A percentile compares a stretch with the other conserved stretches of the same genome.
Evolutionary conservation across 208 protist species (phyloP).

Genomic region (Trichomonas tenax): DNA sequence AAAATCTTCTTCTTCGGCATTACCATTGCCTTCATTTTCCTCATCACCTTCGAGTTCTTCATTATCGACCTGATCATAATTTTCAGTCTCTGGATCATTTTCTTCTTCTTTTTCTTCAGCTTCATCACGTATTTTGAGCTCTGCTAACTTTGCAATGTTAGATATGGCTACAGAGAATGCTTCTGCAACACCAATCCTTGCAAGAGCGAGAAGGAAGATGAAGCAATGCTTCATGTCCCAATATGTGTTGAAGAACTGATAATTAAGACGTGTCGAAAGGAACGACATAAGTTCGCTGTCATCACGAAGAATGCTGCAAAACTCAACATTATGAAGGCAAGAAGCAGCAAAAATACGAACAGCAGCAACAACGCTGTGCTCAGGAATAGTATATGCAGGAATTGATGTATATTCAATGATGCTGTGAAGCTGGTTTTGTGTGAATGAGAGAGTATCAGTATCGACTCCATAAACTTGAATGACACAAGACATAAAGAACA

Average conservation of each 20-base stretch:
- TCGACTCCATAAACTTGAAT: background rate
- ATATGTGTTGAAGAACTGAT: background rate
- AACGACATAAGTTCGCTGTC: background rate
- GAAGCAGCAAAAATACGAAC: background rate
- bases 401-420: background rate
- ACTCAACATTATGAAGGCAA: background rate
- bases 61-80: background rate
- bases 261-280: background rate
- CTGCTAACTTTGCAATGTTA: background rate
- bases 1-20: background rate
- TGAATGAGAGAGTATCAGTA: background rate
- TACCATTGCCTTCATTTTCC: background rate
- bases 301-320: background rate
- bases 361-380: background rate
- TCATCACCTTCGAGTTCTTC: background rate
- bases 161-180: background rate
- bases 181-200: background rate
- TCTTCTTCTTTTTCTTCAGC: background rate
- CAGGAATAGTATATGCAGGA: background rate
- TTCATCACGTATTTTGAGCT: background rate
- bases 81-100: background rate
- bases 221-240: background rate
- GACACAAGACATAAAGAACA: background rate
- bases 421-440: background rate
- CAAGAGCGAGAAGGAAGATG: background rate